Conservation (phyloP, 2,329 filamentous ascomycete genomes). For the Xylariaceae sp. region DNA sequence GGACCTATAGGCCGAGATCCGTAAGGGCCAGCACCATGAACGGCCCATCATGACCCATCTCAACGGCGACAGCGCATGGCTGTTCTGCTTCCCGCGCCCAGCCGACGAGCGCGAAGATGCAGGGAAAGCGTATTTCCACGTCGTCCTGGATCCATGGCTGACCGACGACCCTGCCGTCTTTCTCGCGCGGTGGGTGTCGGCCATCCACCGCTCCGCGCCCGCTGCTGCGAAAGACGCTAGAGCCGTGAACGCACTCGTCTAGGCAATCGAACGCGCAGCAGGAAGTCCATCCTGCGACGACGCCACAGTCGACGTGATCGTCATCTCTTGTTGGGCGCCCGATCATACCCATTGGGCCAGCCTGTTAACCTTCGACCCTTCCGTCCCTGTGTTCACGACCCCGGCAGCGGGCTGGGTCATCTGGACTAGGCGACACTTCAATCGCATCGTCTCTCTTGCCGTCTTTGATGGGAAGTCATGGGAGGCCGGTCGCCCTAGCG, state of each 20-base stretch:
- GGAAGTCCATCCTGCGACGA: background rate
- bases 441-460: constrained; percentile 2
- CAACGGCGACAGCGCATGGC: constrained; percentile 32
- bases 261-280: constrained; percentile 11
- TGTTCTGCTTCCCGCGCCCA: constrained; percentile 29
- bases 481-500: constrained; percentile 6
- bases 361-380: constrained; percentile 8
- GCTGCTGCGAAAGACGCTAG: constrained; percentile 6
- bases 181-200: constrained; percentile 7
- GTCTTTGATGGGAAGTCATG: constrained; percentile 1
- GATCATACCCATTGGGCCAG: constrained; percentile 12
- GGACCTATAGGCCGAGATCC: too few relatives aligned
- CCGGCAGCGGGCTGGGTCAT: constrained; percentile 3
- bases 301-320: constrained; percentile 10
- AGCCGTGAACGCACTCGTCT: constrained; percentile 9
- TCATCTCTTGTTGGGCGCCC: constrained; percentile 3
- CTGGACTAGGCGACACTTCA: constrained; percentile 9
- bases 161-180: constrained; percentile 10
- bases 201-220: background rate
- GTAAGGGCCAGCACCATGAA: constrained; percentile 3
- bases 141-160: constrained; percentile 32
- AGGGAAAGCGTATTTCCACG: constrained; percentile 26
- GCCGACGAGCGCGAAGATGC: constrained; percentile 11
- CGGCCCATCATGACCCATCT: constrained; percentile 27
- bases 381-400: constrained; percentile 11